Evolutionary conservation across 148 eudicot species (phyloP).

Genomic region (Spergularia bocconei): DNA sequence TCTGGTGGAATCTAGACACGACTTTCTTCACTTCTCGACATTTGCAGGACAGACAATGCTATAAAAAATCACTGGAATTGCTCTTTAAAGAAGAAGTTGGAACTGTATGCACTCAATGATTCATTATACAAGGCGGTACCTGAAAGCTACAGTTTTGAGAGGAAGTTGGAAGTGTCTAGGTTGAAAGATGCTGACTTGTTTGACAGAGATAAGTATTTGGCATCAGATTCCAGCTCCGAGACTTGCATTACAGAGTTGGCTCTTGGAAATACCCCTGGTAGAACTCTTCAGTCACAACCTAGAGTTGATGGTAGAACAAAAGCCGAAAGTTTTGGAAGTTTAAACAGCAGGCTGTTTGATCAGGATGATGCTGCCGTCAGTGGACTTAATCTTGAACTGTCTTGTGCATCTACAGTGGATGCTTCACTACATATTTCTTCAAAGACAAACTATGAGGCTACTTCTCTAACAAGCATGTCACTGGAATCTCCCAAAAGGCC

Average conservation of each 20-base stretch:
- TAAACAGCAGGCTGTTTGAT: slow-evolving; percentile 25
- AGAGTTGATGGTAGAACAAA: slow-evolving; percentile 15
- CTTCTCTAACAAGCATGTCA: slow-evolving; percentile 9
- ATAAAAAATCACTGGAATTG: slow-evolving; percentile 94
- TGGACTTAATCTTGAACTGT: slow-evolving; percentile 8
- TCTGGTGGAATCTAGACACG: background rate
- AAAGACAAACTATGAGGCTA: slow-evolving; percentile 12
- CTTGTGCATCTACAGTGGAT: slow-evolving; percentile 20
- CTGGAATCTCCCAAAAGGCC: slow-evolving; percentile 51
- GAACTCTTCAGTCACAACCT: slow-evolving; percentile 20
- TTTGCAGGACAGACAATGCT: slow-evolving; percentile 80
- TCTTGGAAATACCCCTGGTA: slow-evolving; percentile 39
- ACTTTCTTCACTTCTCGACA: background rate
- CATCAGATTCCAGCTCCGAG: slow-evolving; percentile 26
- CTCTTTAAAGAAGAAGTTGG: slow-evolving; percentile 59
- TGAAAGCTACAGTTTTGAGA: slow-evolving; percentile 26
- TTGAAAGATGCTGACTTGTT: slow-evolving; percentile 6
- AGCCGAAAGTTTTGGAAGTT: slow-evolving; percentile 20
- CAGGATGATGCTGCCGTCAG: slow-evolving; percentile 6
- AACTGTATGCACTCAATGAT: slow-evolving; percentile 31
- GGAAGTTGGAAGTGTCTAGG: slow-evolving; percentile 17
- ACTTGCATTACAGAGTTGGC: slow-evolving; percentile 52
- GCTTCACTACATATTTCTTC: slow-evolving; percentile 15
- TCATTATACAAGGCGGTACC: slow-evolving; percentile 27
- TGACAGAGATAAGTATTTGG: slow-evolving; percentile 3